These are phyloP conservation scores for Linaria vulgaris DNA, from an alignment of 257 asterid species.

Conservation along the genomic window DNA sequence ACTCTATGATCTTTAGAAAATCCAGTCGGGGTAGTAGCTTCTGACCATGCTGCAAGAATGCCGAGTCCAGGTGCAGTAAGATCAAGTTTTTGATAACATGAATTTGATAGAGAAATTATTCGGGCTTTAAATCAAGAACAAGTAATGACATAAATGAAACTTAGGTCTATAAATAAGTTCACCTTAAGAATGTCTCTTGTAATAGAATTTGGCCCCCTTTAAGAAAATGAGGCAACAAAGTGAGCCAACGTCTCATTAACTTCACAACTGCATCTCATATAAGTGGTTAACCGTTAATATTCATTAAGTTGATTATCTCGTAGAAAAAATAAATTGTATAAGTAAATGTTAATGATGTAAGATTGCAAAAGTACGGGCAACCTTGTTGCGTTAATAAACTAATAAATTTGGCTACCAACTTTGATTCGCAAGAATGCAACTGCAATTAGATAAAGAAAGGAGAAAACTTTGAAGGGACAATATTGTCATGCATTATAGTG, in stretches of 20 bases:
- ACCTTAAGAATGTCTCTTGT: slow-evolving; percentile 60
- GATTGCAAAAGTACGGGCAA: too few species aligned
- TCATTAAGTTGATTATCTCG: too few species aligned
- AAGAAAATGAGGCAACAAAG: slow-evolving; percentile 56
- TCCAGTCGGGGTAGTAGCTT: slow-evolving; percentile 42
- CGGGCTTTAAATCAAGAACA: slow-evolving; percentile 7
- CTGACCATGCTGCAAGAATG: slow-evolving; percentile 79
- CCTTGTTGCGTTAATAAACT: too few species aligned
- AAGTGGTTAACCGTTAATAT: too few species aligned
- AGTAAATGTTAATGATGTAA: too few species aligned
- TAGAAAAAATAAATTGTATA: too few species aligned
- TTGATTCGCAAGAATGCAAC: too few species aligned
- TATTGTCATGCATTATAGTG: too few species aligned
- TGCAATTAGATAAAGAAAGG: too few species aligned
- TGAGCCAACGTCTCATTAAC: slow-evolving; percentile 41
- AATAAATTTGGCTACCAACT: too few species aligned
- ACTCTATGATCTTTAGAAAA: slow-evolving; percentile 35
- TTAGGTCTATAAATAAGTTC: background rate
- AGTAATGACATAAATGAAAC: background rate
- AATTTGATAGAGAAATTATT: background rate
- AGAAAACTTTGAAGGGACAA: too few species aligned
- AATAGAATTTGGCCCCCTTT: slow-evolving; percentile 65
- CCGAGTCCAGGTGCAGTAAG: slow-evolving; percentile 68
- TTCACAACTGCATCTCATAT: too few species aligned
- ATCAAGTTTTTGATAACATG: slow-evolving; percentile 46